These are phyloP conservation scores for Aspergillus saccharolyticus DNA, from an alignment of 495 filamentous ascomycete genomes.

Conservation along the genomic window DNA sequence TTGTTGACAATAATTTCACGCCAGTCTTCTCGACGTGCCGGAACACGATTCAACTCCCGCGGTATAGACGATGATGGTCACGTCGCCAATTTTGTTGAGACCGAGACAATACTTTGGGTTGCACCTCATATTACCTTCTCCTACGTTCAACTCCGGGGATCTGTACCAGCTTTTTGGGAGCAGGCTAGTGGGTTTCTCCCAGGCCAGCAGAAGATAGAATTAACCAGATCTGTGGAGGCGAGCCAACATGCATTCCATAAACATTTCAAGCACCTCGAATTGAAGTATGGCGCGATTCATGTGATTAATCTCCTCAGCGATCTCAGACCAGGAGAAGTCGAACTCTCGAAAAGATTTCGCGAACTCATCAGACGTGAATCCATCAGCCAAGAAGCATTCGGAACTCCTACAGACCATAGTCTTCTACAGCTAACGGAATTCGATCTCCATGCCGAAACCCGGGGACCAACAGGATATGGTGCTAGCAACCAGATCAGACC, in stretches of 20 bases:
- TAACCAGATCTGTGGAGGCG: constrained; percentile 84
- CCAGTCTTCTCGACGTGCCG: constrained; percentile 84
- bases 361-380: constrained; percentile 67
- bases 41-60: constrained; percentile 91
- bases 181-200: constrained; percentile 83
- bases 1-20: constrained; percentile 85
- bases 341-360: constrained; percentile 73
- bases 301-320: constrained; percentile 89
- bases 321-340: constrained; percentile 74
- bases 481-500: constrained; percentile 72
- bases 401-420: constrained; percentile 53
- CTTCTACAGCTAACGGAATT: constrained; percentile 77
- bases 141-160: constrained; percentile 87
- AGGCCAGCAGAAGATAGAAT: constrained; percentile 88
- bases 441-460: constrained; percentile 93
- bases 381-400: constrained; percentile 46
- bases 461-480: constrained; percentile 81
- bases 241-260: constrained; percentile 94
- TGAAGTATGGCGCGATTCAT: constrained; percentile 83
- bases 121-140: constrained; percentile 76
- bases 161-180: constrained; percentile 96
- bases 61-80: constrained; percentile 97
- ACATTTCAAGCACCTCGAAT: constrained; percentile 78
- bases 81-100: constrained; percentile 87
- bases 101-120: constrained; percentile 65